Percentiles rank a stretch among this genome's conserved stretches.
Evolutionary conservation across 371 early-diverging fungal genomes (phyloP).

Genomic region (Syncephalastrum racemosum): DNA sequence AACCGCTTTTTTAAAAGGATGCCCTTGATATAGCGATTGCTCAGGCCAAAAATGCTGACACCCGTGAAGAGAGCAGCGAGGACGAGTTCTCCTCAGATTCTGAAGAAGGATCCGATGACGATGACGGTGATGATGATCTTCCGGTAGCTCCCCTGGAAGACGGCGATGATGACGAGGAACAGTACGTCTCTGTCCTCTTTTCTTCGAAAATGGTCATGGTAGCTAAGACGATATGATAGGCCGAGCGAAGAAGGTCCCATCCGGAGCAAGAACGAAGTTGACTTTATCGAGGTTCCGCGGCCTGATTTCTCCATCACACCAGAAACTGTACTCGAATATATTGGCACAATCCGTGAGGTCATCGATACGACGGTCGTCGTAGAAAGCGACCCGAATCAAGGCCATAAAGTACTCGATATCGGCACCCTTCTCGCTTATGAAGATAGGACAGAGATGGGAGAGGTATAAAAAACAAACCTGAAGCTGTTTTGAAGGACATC

Average conservation of each 20-base stretch:
- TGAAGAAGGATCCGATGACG: too few relatives aligned
- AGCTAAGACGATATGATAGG: too few relatives aligned
- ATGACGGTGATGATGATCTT: too few relatives aligned
- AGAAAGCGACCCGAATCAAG: constrained; percentile 49
- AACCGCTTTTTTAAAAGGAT: too few relatives aligned
- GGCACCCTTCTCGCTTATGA: constrained; percentile 74
- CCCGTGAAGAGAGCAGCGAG: too few relatives aligned
- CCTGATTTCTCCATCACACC: constrained; percentile 64
- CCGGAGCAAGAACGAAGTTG: constrained; percentile 60
- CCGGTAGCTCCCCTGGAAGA: too few relatives aligned
- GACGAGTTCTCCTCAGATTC: too few relatives aligned
- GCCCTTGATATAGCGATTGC: too few relatives aligned
- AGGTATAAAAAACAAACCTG: constrained; percentile 31
- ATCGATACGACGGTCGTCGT: constrained; percentile 82
- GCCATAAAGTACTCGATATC: constrained; percentile 68
- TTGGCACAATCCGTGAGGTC: constrained; percentile 71
- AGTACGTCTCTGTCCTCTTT: too few relatives aligned
- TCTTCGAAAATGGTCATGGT: too few relatives aligned
- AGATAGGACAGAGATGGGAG: constrained; percentile 72
- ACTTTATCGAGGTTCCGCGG: constrained; percentile 51
- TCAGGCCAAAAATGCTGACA: too few relatives aligned
- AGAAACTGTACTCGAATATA: constrained; percentile 44
- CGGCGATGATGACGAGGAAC: too few relatives aligned
- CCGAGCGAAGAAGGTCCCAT: constrained; percentile 12
- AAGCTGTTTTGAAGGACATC: not conserved